These are phyloP conservation scores for Kodamaea kakaduensis DNA, from an alignment of 805 yeast species.

Conservation along the genomic window DNA sequence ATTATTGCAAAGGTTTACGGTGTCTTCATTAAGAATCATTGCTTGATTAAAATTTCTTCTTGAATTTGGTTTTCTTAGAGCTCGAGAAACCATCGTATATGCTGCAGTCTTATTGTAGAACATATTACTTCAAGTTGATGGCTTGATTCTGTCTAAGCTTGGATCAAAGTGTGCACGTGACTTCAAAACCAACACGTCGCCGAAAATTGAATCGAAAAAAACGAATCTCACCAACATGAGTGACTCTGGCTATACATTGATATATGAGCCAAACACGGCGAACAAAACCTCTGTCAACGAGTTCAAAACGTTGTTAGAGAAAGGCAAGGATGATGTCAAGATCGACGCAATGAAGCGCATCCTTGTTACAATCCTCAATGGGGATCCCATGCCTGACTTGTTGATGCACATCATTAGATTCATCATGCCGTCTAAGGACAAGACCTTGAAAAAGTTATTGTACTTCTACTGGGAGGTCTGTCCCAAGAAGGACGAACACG, in stretches of 20 bases:
- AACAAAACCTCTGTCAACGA: conserved; percentile 63
- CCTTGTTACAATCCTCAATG: conserved; percentile 81
- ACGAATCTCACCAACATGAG: conserved; percentile 5
- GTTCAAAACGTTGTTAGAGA: conserved; percentile 74
- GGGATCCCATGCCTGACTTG: conserved; percentile 87
- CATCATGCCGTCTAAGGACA: conserved; percentile 92
- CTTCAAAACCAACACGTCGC: conserved; percentile 9
- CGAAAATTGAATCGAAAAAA: conserved; percentile 3
- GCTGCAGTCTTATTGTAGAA: too few relatives aligned
- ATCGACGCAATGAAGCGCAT: conserved; percentile 87
- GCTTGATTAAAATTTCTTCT: too few relatives aligned
- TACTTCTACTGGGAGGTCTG: conserved; percentile 98
- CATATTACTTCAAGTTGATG: too few relatives aligned
- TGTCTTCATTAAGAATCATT: too few relatives aligned
- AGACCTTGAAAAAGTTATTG: conserved; percentile 84
- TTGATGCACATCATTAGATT: conserved; percentile 96
- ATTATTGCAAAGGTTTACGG: too few relatives aligned
- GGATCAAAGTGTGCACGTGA: conserved; percentile 8
- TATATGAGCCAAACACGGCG: conserved; percentile 71
- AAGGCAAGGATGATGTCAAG: conserved; percentile 84
- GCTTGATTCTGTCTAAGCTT: not conserved
- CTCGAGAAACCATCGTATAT: too few relatives aligned
- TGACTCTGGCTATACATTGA: conserved; percentile 65
- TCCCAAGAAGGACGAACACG: conserved; percentile 82
- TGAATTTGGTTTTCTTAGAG: too few relatives aligned